Evolutionary conservation across 2,329 filamentous ascomycete genomes (phyloP), one percentile per base, ranked within the genome.

Genomic region (Tolypocladium tropicale): DNA sequence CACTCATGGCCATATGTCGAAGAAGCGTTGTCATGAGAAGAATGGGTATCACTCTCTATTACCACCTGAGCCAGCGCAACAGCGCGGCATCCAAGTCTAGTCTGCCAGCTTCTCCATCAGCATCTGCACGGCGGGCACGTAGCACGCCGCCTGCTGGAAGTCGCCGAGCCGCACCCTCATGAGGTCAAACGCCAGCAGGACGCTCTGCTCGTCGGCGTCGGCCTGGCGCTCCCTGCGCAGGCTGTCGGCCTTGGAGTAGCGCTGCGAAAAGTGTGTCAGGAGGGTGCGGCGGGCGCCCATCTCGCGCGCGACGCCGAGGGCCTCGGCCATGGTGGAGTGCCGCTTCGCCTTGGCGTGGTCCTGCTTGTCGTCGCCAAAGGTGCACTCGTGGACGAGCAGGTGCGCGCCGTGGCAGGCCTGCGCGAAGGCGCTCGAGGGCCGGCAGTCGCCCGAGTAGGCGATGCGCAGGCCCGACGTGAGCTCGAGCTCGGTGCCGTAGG

Each of bases 231-330:
- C 58, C 25, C 62, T 49, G 25, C 64, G 61, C 56, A 73, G 58
- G 49, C 68, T 66, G 32, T 69, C 68, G 14, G 66, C 57, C 72
- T 93, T 93, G 64, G 90, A 87, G 70, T 99, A 99, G 9, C 94
- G 81, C 74, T 99, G 94, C 55, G 86, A 92, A 72, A 99, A 99
- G 70, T 99, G 94, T 9, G 94, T 99, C 52, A 99, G 78, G 55
- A 99, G 74, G 18, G 94, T 85, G 18, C 89, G 79, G 60, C 85
- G 82, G 0, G 92, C 94, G 32, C 80, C 72, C 94, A 99, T 99
- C 50, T 77, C 73, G 14, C 80, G 78, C 2, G 87, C 93, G 3
- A 97, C 81, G 49, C 77, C 78, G 4, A 99, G 79, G 1, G 94
- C 94, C 74, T 99, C 94, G 16, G 81, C 81, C 59, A 91, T 89